A percentile compares a stretch with the other conserved stretches of the same genome.
Conservation (phyloP, 1,284 basidiomycete genomes). For the Schizophyllum amplum region DNA sequence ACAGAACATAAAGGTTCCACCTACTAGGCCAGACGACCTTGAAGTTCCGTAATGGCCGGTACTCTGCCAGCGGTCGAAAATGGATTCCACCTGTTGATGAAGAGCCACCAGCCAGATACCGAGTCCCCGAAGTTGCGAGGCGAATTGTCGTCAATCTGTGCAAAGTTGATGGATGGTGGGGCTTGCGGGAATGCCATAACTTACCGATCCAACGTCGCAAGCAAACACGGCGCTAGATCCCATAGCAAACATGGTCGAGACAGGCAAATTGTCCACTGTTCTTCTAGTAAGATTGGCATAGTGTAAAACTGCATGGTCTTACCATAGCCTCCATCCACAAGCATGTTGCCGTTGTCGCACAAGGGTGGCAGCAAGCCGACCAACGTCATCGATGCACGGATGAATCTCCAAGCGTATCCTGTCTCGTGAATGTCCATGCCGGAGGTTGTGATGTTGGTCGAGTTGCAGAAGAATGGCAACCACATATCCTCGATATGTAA, state of each 20-base stretch:
- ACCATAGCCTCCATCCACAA: constrained; percentile 95
- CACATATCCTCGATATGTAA: constrained; percentile 98
- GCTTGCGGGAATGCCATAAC: constrained; percentile 23
- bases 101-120: constrained; percentile 94
- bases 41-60: constrained; percentile 94
- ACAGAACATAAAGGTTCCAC: constrained; percentile 19
- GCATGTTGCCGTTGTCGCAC: constrained; percentile 88
- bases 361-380: constrained; percentile 93
- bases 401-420: constrained; percentile 90
- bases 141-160: constrained; percentile 87
- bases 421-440: constrained; percentile 97
- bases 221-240: constrained; percentile 94
- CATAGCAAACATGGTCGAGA: constrained; percentile 87
- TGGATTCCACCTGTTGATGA: constrained; percentile 90
- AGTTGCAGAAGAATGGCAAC: constrained; percentile 98
- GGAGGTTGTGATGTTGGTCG: constrained; percentile 97
- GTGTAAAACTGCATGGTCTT: constrained; percentile 21
- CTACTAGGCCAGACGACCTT: constrained; percentile 91
- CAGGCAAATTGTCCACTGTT: constrained; percentile 86
- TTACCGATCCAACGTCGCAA: constrained; percentile 86
- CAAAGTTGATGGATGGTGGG: too few relatives aligned
- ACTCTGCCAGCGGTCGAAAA: constrained; percentile 78
- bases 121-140: constrained; percentile 93
- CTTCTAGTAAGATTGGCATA: constrained; percentile 4
- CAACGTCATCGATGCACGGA: constrained; percentile 96